Evolutionary conservation across 2,329 filamentous ascomycete genomes (phyloP).

Genomic region (Ceratocystis diversiconidia): DNA sequence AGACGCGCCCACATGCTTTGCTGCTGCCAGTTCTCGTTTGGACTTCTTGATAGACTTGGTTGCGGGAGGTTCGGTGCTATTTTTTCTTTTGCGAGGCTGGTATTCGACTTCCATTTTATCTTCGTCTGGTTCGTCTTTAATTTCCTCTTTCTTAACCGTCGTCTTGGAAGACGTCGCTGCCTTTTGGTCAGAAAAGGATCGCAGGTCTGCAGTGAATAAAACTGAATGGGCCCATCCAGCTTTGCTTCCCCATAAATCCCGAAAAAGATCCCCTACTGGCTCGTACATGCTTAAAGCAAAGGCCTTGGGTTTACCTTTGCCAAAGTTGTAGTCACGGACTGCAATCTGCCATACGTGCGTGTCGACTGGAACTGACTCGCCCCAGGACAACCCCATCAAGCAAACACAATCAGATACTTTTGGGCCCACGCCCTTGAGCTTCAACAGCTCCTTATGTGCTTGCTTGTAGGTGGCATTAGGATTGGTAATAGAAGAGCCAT

Average conservation of each 20-base stretch:
- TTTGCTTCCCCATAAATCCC: slow-evolving; percentile 77
- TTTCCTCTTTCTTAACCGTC: slow-evolving; percentile 20
- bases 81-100: slow-evolving; percentile 19
- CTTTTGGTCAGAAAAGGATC: slow-evolving; percentile 58
- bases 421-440: slow-evolving; percentile 77
- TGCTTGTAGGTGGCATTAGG: slow-evolving; percentile 51
- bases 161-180: slow-evolving; percentile 11
- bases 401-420: slow-evolving; percentile 97
- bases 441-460: slow-evolving; percentile 67
- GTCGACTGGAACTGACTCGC: slow-evolving; percentile 86
- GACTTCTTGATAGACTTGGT: slow-evolving; percentile 1
- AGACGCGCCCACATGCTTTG: not conserved
- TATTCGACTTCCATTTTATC: slow-evolving; percentile 23
- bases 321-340: slow-evolving; percentile 86
- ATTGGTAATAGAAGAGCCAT: slow-evolving; percentile 26
- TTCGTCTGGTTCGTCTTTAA: slow-evolving; percentile 19
- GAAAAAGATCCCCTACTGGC: slow-evolving; percentile 79
- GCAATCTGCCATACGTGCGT: slow-evolving; percentile 99
- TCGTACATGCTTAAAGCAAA: slow-evolving; percentile 82
- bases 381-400: slow-evolving; percentile 92
- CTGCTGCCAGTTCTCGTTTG: not conserved
- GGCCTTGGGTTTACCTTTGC: slow-evolving; percentile 68
- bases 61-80: not conserved
- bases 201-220: slow-evolving; percentile 84
- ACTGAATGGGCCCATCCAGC: slow-evolving; percentile 98